A percentile compares a stretch with the other conserved stretches of the same genome.
These are phyloP conservation scores for Lolium perenne DNA, from an alignment of 176 grass and related monocot genomes.

Conservation along the genomic window DNA sequence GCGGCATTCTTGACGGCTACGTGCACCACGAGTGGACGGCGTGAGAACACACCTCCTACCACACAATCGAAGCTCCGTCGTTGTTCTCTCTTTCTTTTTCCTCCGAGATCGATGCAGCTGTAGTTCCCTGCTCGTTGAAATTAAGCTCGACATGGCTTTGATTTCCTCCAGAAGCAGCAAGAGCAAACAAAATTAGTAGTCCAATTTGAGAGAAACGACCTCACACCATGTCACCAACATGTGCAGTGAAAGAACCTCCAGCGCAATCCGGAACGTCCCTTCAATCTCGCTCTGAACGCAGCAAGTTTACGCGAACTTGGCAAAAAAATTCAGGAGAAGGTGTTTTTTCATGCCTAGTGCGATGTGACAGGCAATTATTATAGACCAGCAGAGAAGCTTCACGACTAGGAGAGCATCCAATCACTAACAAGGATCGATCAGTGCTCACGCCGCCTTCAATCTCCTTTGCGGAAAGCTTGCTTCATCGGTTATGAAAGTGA, in stretches of 20 bases:
- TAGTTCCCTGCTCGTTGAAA: background rate
- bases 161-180: background rate
- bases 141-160: too few relatives aligned
- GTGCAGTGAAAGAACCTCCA: too few relatives aligned
- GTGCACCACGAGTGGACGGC: conserved; percentile 17
- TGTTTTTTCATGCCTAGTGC: background rate
- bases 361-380: background rate
- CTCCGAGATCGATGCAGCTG: background rate
- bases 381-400: background rate
- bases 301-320: background rate
- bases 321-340: background rate
- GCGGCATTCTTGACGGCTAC: background rate
- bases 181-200: background rate
- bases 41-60: background rate
- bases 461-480: background rate
- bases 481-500: background rate
- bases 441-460: background rate
- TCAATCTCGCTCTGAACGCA: background rate
- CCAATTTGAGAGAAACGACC: background rate
- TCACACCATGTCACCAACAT: background rate
- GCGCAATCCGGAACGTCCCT: too few relatives aligned
- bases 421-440: background rate
- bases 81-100: background rate
- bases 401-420: background rate
- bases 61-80: background rate